phyloP scores from a whole-genome alignment of 805 yeast genomes.

The Myxozyma monticola region DNA sequence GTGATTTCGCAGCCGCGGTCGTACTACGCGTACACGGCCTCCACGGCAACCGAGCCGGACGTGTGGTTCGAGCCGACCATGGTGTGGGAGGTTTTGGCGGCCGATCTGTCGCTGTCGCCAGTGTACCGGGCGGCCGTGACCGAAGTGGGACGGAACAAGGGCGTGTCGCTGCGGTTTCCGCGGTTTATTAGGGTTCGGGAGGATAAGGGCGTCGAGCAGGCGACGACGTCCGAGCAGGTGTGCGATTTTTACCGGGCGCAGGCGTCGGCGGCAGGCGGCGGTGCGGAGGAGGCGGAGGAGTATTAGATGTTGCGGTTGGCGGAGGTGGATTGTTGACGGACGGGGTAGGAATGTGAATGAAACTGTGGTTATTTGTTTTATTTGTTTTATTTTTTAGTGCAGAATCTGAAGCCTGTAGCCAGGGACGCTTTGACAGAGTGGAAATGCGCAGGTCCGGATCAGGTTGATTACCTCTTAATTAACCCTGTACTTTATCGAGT shows the following conservation, averaged over 20 bases:
- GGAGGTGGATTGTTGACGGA: too few species aligned
- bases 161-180: constrained; percentile 86
- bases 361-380: too few species aligned
- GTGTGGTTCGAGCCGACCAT: constrained; percentile 90
- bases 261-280: constrained; percentile 23
- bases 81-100: constrained; percentile 86
- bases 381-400: too few species aligned
- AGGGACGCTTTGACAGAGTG: too few species aligned
- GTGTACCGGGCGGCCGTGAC: constrained; percentile 80
- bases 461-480: too few species aligned
- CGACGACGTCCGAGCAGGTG: constrained; percentile 80
- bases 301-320: constrained; percentile 2
- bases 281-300: constrained; percentile 13
- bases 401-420: too few species aligned
- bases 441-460: too few species aligned
- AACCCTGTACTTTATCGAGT: too few species aligned
- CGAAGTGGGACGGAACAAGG: constrained; percentile 61
- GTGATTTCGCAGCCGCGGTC: constrained; percentile 65
- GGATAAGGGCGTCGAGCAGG: constrained; percentile 82
- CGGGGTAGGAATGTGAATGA: too few species aligned
- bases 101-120: constrained; percentile 87
- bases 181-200: constrained; percentile 80
- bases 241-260: constrained; percentile 81
- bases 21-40: constrained; percentile 63
- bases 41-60: constrained; percentile 71